Base-by-base conservation (phyloP, 169 alveolate species). In the Plasmodium gonderi region DNA sequence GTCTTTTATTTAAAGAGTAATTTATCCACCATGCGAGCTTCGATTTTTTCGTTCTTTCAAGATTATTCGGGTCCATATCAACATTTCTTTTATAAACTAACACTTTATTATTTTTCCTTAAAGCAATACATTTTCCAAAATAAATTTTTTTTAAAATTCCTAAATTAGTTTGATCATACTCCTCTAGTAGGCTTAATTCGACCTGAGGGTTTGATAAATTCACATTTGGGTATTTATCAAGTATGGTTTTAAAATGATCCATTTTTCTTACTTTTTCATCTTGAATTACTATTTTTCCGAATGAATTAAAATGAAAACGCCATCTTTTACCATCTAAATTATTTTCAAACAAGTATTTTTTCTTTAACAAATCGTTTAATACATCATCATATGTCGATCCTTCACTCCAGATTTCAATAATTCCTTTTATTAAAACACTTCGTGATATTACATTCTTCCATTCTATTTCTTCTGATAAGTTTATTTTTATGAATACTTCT, bases 1-100 rank as follows among this genome's bases (percentile, higher is more conserved):
- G 99, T 44, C 99, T 95, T 14, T 93, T 93, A 31, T 97, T 96
- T 67, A 99, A 96, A 54, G 96, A 96, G 90, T 97, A 98, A 69
- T 96, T 94, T 49, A 96, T 82, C 98, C 98, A 97, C 98, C 98
- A 97, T 8, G 92, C 72, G 12, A 81, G 20, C 26, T 81, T 78
- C 45, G 83, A 38, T 8, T 79, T 79, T 3, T 78, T 40, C 11
- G 44, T 91, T 54, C 90, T 91, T n/a, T 64, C 74, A 23, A 54
- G 51, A 7, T 31, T 47, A 6, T 77, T 51, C 26, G 44, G 23
- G 68, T 31, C 11, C 23, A 65, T 79, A 11, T 80, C 51, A 12
- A 40, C 74, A n/a, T 79, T 65, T 42, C 82, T 79, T 26, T 75
- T 79, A 33, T 83, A 93, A 79, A 79, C 74, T 31, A 80, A 38